Conservation (phyloP, 2,329 filamentous ascomycete genomes). For the Diaporthe sp. region DNA sequence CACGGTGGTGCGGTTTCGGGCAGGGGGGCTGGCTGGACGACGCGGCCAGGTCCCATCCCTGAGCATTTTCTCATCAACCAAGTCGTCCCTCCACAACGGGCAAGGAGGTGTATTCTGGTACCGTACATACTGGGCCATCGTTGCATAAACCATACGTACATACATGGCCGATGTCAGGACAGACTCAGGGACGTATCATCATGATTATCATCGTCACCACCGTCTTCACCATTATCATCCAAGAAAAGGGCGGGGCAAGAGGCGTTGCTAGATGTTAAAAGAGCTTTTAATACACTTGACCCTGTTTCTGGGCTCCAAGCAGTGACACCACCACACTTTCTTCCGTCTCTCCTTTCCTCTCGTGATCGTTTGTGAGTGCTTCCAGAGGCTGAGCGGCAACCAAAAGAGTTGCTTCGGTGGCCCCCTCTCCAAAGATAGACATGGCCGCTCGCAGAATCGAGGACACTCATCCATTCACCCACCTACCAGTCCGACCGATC, state of each 20-base stretch:
- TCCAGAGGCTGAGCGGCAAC: background rate
- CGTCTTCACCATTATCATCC: background rate
- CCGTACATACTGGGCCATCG: slow-evolving; percentile 25
- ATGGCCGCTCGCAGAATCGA: background rate
- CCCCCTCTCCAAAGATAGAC: background rate
- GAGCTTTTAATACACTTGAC: slow-evolving; percentile 25
- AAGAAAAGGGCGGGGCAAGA: background rate
- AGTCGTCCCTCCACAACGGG: background rate
- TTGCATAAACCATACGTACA: slow-evolving; percentile 26
- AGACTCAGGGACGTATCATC: background rate
- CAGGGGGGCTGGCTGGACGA: background rate
- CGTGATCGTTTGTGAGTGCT: background rate
- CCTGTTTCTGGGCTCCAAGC: slow-evolving; percentile 2
- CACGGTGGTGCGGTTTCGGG: background rate
- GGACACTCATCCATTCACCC: background rate
- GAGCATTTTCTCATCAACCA: background rate
- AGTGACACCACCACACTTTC: too few species aligned
- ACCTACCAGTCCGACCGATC: background rate
- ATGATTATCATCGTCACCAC: slow-evolving; percentile 5
- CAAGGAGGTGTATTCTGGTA: slow-evolving; percentile 5
- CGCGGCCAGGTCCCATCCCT: background rate
- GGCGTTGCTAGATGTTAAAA: slow-evolving; percentile 35
- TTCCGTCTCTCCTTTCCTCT: too few species aligned
- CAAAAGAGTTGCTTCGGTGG: background rate
- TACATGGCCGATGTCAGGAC: slow-evolving; percentile 21